Conservation (phyloP, 129 eudicot species). For the Escallonia rubra region DNA sequence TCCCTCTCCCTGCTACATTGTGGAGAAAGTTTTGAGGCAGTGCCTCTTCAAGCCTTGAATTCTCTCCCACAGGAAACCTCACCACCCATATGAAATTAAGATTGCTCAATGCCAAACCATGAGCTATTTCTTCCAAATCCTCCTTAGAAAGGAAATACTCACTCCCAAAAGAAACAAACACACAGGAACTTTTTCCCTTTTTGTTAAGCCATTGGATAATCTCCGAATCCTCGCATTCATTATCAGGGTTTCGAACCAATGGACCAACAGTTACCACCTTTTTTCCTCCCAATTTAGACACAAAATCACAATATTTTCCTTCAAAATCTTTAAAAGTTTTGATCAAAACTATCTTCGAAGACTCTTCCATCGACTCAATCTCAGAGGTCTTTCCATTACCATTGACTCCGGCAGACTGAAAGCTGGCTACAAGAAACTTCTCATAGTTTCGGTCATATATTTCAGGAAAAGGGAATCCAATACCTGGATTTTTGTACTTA, state of each 20-base stretch:
- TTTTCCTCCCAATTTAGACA: conserved; percentile 1
- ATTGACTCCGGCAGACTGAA: background rate
- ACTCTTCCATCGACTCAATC: background rate
- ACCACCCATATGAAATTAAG: conserved; percentile 39
- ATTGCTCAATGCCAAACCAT: conserved; percentile 25
- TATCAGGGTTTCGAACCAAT: conserved; percentile 11
- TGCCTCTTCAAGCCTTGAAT: conserved; percentile 7
- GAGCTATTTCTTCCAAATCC: conserved; percentile 28
- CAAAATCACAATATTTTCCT: conserved; percentile 29
- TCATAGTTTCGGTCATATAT: background rate
- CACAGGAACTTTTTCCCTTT: conserved; percentile 19
- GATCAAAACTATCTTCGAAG: conserved; percentile 13
- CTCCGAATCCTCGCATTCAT: background rate
- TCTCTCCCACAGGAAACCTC: conserved; percentile 20
- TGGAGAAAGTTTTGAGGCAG: conserved; percentile 25
- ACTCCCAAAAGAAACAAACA: conserved; percentile 42
- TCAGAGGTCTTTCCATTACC: background rate
- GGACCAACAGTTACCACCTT: conserved; percentile 34
- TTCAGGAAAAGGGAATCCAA: background rate
- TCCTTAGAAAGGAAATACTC: conserved; percentile 25
- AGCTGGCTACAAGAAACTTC: too few relatives aligned
- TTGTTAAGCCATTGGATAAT: conserved; percentile 29
- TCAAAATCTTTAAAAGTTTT: conserved; percentile 22
- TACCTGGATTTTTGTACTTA: background rate
- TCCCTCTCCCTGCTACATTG: conserved; percentile 23